A percentile compares a stretch with the other conserved stretches of the same genome.
Evolutionary conservation across 495 filamentous ascomycete genomes (phyloP).

Genomic region (Tuber umbilicatum): DNA sequence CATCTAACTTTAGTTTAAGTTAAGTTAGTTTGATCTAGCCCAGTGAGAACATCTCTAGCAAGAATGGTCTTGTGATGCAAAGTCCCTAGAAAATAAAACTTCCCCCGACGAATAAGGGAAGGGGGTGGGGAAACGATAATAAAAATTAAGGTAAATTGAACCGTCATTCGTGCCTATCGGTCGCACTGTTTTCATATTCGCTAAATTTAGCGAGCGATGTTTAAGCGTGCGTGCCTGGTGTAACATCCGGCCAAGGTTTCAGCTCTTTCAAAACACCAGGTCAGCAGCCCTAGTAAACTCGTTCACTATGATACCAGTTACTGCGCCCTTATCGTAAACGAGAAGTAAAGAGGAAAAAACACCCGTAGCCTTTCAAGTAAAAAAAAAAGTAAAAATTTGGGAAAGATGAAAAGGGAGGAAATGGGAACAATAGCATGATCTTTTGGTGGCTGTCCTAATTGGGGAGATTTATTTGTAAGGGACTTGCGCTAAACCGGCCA

Average conservation of each 20-base stretch:
- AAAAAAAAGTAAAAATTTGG: too few relatives aligned
- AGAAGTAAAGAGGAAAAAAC: not conserved
- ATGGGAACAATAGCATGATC: not conserved
- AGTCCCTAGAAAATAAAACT: not conserved
- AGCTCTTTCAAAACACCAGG: not conserved
- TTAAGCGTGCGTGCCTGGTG: not conserved
- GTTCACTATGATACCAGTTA: not conserved
- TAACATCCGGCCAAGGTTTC: not conserved
- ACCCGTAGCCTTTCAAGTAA: not conserved
- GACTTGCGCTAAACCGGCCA: not conserved
- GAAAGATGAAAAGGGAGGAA: not conserved
- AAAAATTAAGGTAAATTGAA: not conserved
- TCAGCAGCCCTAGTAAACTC: not conserved
- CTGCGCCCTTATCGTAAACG: not conserved
- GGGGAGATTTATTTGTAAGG: not conserved
- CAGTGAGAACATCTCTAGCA: not conserved
- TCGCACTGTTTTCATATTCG: not conserved
- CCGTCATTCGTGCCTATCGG: not conserved
- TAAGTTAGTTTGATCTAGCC: not conserved
- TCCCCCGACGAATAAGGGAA: not conserved
- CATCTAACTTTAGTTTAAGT: not conserved
- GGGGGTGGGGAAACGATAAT: not conserved
- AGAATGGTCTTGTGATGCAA: not conserved
- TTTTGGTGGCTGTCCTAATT: not conserved
- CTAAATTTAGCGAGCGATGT: conserved; percentile 1